phyloP scores from a whole-genome alignment of 192 early-diverging fungal genomes.

The Endogone sp. region DNA sequence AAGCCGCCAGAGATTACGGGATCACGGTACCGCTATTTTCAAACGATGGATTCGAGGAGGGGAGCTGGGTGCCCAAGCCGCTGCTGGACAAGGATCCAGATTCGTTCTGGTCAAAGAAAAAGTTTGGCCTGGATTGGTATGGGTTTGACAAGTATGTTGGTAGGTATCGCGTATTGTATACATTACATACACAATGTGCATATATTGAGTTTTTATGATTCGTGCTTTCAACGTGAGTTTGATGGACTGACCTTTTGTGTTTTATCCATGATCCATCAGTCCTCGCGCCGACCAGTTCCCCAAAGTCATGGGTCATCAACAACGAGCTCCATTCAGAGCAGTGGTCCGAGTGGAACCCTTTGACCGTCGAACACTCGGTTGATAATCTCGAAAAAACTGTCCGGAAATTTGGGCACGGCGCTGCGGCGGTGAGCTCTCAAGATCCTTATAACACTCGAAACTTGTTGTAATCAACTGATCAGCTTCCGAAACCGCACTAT shows the following conservation, averaged over 20 bases:
- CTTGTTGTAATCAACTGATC: too few relatives aligned
- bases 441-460: not conserved
- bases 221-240: not conserved
- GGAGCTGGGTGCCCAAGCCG: constrained; percentile 50
- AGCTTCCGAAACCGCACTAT: too few relatives aligned
- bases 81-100: constrained; percentile 17
- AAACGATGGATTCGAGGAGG: constrained; percentile 76
- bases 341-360: constrained; percentile 56
- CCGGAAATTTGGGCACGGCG: constrained; percentile 64
- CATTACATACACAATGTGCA: too few relatives aligned
- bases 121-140: constrained; percentile 75
- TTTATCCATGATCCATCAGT: constrained; percentile 23
- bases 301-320: constrained; percentile 42
- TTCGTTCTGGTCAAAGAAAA: constrained; percentile 25
- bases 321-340: constrained; percentile 21
- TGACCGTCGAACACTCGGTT: constrained; percentile 41
- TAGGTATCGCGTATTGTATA: constrained; percentile 16
- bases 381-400: constrained; percentile 64
- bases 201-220: not conserved
- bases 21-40: constrained; percentile 83
- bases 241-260: not conserved
- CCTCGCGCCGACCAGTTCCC: constrained; percentile 48
- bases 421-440: constrained; percentile 36
- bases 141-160: constrained; percentile 77
- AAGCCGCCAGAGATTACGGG: constrained; percentile 69